Conservation (phyloP, 129 eudicot species). For the Silybum marianum region DNA sequence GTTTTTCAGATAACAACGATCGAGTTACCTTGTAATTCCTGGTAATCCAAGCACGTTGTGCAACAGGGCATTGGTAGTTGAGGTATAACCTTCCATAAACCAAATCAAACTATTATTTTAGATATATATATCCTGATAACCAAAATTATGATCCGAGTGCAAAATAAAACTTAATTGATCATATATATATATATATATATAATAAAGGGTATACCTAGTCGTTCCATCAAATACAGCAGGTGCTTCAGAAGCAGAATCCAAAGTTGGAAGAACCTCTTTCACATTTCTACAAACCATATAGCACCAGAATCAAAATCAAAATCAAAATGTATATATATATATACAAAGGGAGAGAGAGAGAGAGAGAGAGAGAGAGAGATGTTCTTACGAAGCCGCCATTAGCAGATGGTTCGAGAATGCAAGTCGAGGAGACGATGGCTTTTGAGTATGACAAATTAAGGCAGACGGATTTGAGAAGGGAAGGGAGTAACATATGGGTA, state of each 20-base stretch:
- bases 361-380: constrained; percentile 1
- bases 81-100: constrained; percentile 59
- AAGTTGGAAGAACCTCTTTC: constrained; percentile 43
- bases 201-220: constrained; percentile 38
- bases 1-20: not conserved
- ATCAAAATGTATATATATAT: not conserved
- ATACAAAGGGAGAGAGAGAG: not conserved
- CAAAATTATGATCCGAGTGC: not conserved
- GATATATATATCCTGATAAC: too few species aligned
- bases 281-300: constrained; percentile 34
- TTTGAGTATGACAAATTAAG: not conserved
- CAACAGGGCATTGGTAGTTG: constrained; percentile 57
- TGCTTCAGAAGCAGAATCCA: constrained; percentile 78
- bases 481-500: not conserved
- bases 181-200: not conserved
- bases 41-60: constrained; percentile 87
- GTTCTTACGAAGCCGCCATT: constrained; percentile 32
- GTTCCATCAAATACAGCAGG: constrained; percentile 78
- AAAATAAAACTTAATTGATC: not conserved
- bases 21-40: constrained; percentile 73
- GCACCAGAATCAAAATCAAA: not conserved
- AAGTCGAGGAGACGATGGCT: constrained; percentile 11
- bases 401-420: constrained; percentile 3
- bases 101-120: not conserved
- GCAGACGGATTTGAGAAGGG: not conserved